Evolutionary conservation across 2,329 filamentous ascomycete species (phyloP), one percentile per base, ranked within the genome.

Genomic region (Scedosporium minutisporum): DNA sequence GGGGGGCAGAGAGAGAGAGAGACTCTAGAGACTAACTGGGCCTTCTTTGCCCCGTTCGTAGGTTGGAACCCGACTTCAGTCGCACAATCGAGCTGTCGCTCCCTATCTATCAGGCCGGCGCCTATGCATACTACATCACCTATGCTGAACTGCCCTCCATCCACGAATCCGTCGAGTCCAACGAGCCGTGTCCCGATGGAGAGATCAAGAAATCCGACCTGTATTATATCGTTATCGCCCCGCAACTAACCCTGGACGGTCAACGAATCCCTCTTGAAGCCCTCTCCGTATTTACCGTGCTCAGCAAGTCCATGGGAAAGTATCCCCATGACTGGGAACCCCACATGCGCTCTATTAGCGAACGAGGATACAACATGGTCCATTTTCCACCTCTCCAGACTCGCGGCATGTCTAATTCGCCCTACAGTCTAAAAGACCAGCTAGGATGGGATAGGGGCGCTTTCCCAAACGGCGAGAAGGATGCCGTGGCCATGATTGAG

Each of bases 281-380:
- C 1, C 80, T 99, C 59, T 96, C 91, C 14, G 84, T 97, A 67
- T 96, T 97, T 76, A 97, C 95, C 10, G 83, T 93, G 63, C 90
- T 99, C 66, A 97, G 93, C 72, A 99, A 99, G 76, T 97, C 97
- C 77, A 96, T 99, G 91, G 95, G 95, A 65, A 87, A 88, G 71
- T 96, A 95, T 71, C 91, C 93, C 0, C 81, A 81, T 16, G 90
- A 96, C 70, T 99, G 93, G 93, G 86, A 97, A 72, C 88, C 86
- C 60, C 93, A 97, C 73, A 78, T 99, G 63, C 82, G 84, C 63
- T 93, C 95, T 29, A 96, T 99, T 72, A 90, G 90, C 72, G 86
- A 90, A 69, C 84, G 95, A 65, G 93, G 93, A 57, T 99, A 99
- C 81, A 99, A 99, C 77, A 97, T 97, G 92, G 87, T 99, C 64